Base-by-base conservation (phyloP, 83 land plant genomes). In the Isoetes engelmannii region DNA sequence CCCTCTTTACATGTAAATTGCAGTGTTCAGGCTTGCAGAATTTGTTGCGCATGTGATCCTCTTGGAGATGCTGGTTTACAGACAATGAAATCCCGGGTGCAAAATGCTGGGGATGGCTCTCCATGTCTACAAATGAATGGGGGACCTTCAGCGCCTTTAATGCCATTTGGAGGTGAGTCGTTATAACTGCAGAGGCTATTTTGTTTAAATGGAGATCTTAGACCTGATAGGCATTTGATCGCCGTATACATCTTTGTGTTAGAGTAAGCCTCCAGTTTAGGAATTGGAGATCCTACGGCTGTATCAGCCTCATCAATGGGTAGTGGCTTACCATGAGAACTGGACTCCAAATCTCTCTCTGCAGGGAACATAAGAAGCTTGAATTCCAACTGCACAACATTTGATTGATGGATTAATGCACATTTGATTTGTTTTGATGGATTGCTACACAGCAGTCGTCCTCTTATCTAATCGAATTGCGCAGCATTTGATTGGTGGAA, bases 211-310 rank as follows among this genome's bases (percentile, higher is more conserved):
- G 37, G 37, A 28, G 37, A 0, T 28, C 37, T 28, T 28, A 28
- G 37, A 28, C 1, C 37, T 28, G 37, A 28, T 28, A 28, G 37
- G 37, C 37, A 0, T 28, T 28, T 28, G 37, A 28, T 28, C 37
- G 37, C 37, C 2, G 37, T 28, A 28, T 28, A 28, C 37, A 53
- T 53, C 10, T 8, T 50, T 50, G 53, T 13, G 53, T 8, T 50
- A 50, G 13, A 50, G 53, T 8, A 50, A 13, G 8, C 62, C 45
- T 5, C 21, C 21, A 13, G 20, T 41, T 28, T 57, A 74, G 74
- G 71, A 64, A 71, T 76, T 49, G 79, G 79, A 51, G 79, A 76
- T 47, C 79, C 79, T 37, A 74, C 79, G 10, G 79, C 79, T 48
- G 69, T 76, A 10, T 48, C 65, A 57, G 79, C 79, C 7, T 51